phyloP scores from a whole-genome alignment of 176 grass and related monocot genomes.

The Oryza brachyantha region DNA sequence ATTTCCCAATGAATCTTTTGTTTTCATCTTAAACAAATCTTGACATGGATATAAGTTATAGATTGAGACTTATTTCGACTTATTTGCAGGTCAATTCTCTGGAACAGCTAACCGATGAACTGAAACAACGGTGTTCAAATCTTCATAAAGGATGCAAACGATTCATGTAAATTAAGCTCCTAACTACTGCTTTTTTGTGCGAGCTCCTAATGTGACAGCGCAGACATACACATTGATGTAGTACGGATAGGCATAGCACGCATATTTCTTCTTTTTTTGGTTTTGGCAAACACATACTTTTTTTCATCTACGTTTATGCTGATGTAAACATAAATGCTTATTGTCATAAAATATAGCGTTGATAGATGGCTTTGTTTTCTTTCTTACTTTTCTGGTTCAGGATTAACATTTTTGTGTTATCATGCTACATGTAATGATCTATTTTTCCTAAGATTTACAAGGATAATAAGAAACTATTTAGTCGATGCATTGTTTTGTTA shows the following conservation, averaged over 20 bases:
- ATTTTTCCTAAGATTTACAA: conserved; percentile 1
- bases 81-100: conserved; percentile 69
- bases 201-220: background rate
- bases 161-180: conserved; percentile 73
- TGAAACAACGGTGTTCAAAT: conserved; percentile 84
- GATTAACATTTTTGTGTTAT: background rate
- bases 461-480: conserved; percentile 10
- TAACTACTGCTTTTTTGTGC: background rate
- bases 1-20: background rate
- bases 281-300: background rate
- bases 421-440: background rate
- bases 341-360: background rate
- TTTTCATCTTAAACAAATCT: conserved; percentile 13
- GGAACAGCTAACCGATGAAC: conserved; percentile 85
- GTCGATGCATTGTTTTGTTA: background rate
- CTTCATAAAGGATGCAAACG: conserved; percentile 89
- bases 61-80: conserved; percentile 30
- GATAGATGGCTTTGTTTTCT: background rate
- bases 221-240: background rate
- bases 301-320: background rate
- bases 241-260: background rate
- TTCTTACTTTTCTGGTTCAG: conserved; percentile 19
- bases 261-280: background rate
- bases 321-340: background rate
- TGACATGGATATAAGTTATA: conserved; percentile 26